Percentiles rank a stretch among this genome's conserved stretches.
These are phyloP conservation scores for Glarea lozoyensis DNA, from an alignment of 495 filamentous ascomycete species.

Conservation along the genomic window DNA sequence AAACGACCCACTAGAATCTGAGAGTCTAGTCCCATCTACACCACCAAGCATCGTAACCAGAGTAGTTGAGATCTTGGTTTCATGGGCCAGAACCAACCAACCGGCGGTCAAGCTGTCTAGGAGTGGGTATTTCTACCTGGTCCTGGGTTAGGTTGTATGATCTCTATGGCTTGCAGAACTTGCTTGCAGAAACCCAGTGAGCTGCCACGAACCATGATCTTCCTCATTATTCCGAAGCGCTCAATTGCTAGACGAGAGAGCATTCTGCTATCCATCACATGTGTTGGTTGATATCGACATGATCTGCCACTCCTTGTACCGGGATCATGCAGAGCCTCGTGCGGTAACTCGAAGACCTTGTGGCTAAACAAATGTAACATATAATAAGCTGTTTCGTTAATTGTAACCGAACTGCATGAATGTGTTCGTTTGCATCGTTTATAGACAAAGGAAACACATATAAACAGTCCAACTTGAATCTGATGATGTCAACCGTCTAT, in stretches of 20 bases:
- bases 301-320: too few relatives aligned
- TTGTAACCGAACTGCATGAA: too few relatives aligned
- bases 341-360: slow-evolving; percentile 11
- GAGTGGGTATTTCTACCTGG: slow-evolving; percentile 9
- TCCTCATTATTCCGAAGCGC: too few relatives aligned
- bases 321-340: too few relatives aligned
- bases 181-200: too few relatives aligned
- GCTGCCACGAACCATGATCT: slow-evolving; percentile 23
- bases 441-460: slow-evolving; percentile 3
- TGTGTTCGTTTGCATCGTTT: slow-evolving; percentile 19
- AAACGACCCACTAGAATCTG: slow-evolving; percentile 7
- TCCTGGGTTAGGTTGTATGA: slow-evolving; percentile 19
- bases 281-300: too few relatives aligned
- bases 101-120: slow-evolving; percentile 22
- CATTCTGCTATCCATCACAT: slow-evolving; percentile 9
- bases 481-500: neutral
- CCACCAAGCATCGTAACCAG: slow-evolving; percentile 11
- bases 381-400: too few relatives aligned
- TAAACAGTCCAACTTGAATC: neutral
- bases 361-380: neutral
- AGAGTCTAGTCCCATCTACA: slow-evolving; percentile 8
- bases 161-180: slow-evolving; percentile 23
- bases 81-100: slow-evolving; percentile 14
- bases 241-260: slow-evolving; percentile 4
- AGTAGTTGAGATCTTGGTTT: slow-evolving; percentile 16